Conservation (phyloP, 73 alveolate species). For the Paramecium primaurelia region DNA sequence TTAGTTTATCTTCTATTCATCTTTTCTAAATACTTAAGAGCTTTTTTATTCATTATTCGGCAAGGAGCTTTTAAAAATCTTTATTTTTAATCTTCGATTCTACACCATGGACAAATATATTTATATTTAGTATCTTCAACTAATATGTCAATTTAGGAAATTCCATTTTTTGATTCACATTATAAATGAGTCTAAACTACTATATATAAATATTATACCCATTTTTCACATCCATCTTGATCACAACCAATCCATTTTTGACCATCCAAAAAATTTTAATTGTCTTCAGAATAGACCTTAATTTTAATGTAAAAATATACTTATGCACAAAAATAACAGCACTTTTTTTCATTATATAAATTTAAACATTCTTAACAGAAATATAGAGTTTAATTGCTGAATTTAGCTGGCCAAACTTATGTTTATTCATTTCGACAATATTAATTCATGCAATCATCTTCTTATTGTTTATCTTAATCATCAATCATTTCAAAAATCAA, state of each 20-base stretch:
- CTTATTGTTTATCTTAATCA: slow-evolving; percentile 3
- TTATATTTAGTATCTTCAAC: background rate
- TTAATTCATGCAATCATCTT: slow-evolving; percentile 15
- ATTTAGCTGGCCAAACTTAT: background rate
- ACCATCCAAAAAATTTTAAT: slow-evolving; percentile 1
- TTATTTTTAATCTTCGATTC: background rate
- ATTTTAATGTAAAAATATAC: background rate
- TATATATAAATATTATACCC: background rate
- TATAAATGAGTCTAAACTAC: background rate
- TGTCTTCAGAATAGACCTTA: slow-evolving; percentile 1
- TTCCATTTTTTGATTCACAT: background rate
- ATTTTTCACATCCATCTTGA: background rate
- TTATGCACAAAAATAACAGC: slow-evolving; percentile 46
- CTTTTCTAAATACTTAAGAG: background rate
- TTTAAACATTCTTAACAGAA: background rate
- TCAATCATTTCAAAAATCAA: background rate
- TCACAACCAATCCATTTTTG: slow-evolving; percentile 7
- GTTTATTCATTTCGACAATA: background rate
- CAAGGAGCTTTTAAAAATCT: background rate
- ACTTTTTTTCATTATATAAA: background rate
- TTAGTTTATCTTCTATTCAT: background rate
- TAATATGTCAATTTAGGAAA: background rate
- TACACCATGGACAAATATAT: slow-evolving; percentile 39
- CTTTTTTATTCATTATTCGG: background rate
- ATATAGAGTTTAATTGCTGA: background rate